Percentiles rank a stretch among this genome's conserved stretches.
phyloP scores from a whole-genome alignment of 768 basidiomycete genomes.

The Neoboletus subvelutipes region DNA sequence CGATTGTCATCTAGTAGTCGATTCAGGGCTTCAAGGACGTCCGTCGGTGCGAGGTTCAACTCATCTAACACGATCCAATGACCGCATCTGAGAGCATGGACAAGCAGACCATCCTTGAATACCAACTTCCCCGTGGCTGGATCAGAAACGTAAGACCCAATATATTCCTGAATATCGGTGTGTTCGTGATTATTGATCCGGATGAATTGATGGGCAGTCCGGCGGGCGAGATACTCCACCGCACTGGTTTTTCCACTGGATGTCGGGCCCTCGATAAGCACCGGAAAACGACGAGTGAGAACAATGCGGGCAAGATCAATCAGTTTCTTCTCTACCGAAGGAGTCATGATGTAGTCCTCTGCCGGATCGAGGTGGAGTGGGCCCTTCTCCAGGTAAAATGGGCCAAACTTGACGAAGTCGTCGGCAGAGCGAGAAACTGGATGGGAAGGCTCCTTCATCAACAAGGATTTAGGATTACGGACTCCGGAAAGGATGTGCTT shows the following conservation, averaged over 20 bases:
- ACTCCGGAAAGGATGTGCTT: conserved; percentile 78
- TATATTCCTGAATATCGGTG: conserved; percentile 98
- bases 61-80: conserved; percentile 99
- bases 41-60: conserved; percentile 94
- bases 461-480: conserved; percentile 73
- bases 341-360: conserved; percentile 91
- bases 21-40: conserved; percentile 96
- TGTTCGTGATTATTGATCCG: conserved; percentile 99
- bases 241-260: conserved; percentile 98
- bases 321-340: conserved; percentile 93
- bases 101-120: conserved; percentile 92
- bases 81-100: conserved; percentile 86
- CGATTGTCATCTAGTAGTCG: conserved; percentile 96
- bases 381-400: conserved; percentile 87
- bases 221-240: conserved; percentile 89
- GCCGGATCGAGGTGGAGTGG: conserved; percentile 57
- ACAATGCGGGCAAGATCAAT: conserved; percentile 92
- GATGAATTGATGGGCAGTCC: conserved; percentile 93
- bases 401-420: conserved; percentile 80
- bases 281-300: conserved; percentile 84
- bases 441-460: conserved; percentile 64
- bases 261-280: conserved; percentile 96
- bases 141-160: conserved; percentile 95
- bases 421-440: conserved; percentile 46
- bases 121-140: conserved; percentile 89